Base-by-base conservation (phyloP, 768 basidiomycete genomes). In the Calocybe cyanea region DNA sequence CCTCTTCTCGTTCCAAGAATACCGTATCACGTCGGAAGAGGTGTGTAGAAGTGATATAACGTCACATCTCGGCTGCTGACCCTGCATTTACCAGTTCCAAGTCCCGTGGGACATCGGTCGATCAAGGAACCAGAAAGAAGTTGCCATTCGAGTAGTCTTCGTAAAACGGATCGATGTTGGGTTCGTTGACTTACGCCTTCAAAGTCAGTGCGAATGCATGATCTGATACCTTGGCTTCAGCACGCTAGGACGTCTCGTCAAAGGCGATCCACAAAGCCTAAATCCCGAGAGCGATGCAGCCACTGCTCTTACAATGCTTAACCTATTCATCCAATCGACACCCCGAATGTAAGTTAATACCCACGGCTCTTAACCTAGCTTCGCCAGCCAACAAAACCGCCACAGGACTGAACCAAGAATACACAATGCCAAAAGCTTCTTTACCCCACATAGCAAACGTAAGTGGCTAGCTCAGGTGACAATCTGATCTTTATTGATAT, bases 241-340 rank as follows among this genome's bases (percentile, higher is more conserved):
- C 13, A 48, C 42, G 14, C 31, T 58, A 21, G 38, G 45, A 6
- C 46, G 38, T 13, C 38, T 58, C 15, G 49, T 40, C n/a, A 42
- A 49, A 20, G 57, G 55, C 17, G 49, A 45, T 7, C 36, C 48
- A 7, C 31, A 33, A 1, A 49, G 48, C 17, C 37, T 53, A 24
- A 46, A 48, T 7, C 50, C 51, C 9, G 55, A 56, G 18, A 55
- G 53, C 11, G 55, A 59, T 23, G 49, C 55, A 1, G 48, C 51
- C 6, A 53, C 49, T 3, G 57, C 61, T 5, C 30, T 67, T 17
- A 67, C 63, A 32, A 62, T 68, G 61, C 45, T 68, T 2, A 67
- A 68, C 37, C 50, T 66, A 3, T 68, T 62, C 30, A 50, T 68
- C 17, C 66, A 64, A 45, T 60, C 63, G 1, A 40, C 59, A 4